A percentile compares a stretch with the other conserved stretches of the same genome.
Evolutionary conservation across 1,139 yeast species (phyloP).

Genomic region (Diutina rugosa): DNA sequence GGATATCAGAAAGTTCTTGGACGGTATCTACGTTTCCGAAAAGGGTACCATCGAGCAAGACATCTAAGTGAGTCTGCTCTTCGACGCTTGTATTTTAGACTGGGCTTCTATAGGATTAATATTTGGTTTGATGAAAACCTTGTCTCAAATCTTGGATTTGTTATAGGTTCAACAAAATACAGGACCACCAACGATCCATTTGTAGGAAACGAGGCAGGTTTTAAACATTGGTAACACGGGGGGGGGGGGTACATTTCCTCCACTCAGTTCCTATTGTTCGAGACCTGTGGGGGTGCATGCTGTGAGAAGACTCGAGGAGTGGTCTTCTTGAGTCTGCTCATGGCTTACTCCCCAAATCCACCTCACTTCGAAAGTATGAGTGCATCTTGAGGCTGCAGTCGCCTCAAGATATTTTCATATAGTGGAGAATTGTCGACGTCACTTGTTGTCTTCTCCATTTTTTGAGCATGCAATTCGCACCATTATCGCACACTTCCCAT

Average conservation of each 20-base stretch:
- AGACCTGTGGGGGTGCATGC: background rate
- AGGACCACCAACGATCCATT: conserved; percentile 52
- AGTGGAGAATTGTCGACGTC: background rate
- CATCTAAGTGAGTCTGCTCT: conserved; percentile 17
- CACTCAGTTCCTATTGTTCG: background rate
- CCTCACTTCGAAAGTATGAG: background rate
- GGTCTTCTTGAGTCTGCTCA: background rate
- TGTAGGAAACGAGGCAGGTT: conserved; percentile 1
- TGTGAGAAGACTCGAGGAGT: background rate
- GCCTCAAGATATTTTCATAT: background rate
- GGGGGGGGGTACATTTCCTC: background rate
- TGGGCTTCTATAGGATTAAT: conserved; percentile 11
- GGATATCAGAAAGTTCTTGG: conserved; percentile 99
- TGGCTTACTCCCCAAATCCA: background rate
- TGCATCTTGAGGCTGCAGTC: background rate
- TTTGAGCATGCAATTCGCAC: background rate
- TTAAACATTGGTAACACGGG: background rate
- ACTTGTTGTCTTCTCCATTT: background rate
- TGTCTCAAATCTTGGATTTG: conserved; percentile 34
- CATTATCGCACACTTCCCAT: background rate
- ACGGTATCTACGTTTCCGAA: conserved; percentile 99
- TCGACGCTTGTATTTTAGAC: conserved; percentile 2
- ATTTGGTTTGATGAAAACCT: conserved; percentile 18
- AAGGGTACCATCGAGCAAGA: conserved; percentile 78
- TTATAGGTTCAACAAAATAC: conserved; percentile 39